phyloP scores from a whole-genome alignment of 2,329 filamentous ascomycete species.

The Sclerotinia glacialis region DNA sequence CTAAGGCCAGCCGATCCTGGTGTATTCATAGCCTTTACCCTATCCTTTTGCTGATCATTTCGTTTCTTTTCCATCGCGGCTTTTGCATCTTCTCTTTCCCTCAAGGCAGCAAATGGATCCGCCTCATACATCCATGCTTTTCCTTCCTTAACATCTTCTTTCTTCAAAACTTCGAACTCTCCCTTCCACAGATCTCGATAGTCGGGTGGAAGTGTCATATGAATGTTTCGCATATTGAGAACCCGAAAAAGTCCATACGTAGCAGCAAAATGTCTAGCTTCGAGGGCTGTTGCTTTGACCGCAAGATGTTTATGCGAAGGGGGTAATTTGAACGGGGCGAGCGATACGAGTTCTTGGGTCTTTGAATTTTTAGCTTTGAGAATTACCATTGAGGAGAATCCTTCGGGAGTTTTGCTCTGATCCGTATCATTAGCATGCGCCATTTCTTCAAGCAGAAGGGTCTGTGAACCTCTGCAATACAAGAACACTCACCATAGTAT shows the following conservation, averaged over 20 bases:
- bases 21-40: slow-evolving; percentile 65
- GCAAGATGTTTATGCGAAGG: slow-evolving; percentile 73
- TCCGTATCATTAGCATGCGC: slow-evolving; percentile 15
- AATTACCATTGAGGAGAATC: slow-evolving; percentile 77
- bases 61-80: slow-evolving; percentile 75
- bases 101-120: slow-evolving; percentile 81
- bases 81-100: slow-evolving; percentile 76
- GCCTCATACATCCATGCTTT: slow-evolving; percentile 90
- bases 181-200: slow-evolving; percentile 89
- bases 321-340: slow-evolving; percentile 82
- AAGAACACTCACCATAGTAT: slow-evolving; percentile 62
- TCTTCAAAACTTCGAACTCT: slow-evolving; percentile 79
- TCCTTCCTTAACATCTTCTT: slow-evolving; percentile 73
- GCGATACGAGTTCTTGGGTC: slow-evolving; percentile 69
- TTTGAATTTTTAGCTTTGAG: slow-evolving; percentile 74
- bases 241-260: slow-evolving; percentile 89
- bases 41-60: slow-evolving; percentile 64
- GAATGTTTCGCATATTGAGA: slow-evolving; percentile 92
- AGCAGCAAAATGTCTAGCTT: slow-evolving; percentile 90
- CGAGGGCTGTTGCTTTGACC: slow-evolving; percentile 73
- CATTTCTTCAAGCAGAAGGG: neutral
- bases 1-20: slow-evolving; percentile 52
- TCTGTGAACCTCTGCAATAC: neutral
- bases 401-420: slow-evolving; percentile 65
- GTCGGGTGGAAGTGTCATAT: slow-evolving; percentile 88